Evolutionary conservation across 192 early-diverging fungal species (phyloP).

Genomic region (Rhizophagus clarus): DNA sequence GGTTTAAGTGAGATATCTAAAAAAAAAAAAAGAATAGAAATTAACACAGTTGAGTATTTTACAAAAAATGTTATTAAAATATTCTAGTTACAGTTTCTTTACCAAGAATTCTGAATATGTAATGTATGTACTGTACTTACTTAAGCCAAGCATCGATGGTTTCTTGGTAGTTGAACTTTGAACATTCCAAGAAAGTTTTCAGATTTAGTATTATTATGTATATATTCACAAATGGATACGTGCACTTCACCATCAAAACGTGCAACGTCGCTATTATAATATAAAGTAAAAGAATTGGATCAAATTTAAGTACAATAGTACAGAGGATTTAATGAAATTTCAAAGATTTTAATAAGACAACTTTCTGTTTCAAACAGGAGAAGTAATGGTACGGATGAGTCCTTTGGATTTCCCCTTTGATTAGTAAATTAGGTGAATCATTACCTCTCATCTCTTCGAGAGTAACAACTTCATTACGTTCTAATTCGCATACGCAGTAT

Average conservation of each 20-base stretch:
- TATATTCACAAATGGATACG: conserved; percentile 26
- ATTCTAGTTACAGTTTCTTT: conserved; percentile 38
- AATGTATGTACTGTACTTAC: conserved; percentile 19
- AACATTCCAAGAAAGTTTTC: conserved; percentile 49
- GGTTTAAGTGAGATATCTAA: conserved; percentile 49
- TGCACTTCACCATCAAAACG: conserved; percentile 26
- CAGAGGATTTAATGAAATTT: too few relatives aligned
- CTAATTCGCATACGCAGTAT: conserved; percentile 29
- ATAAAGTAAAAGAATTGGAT: background rate
- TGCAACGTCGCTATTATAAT: conserved; percentile 20
- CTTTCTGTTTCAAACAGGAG: conserved; percentile 29
- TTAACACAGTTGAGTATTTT: background rate
- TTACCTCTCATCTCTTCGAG: conserved; percentile 15
- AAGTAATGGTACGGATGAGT: conserved; percentile 9
- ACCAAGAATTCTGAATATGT: background rate
- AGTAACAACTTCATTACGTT: conserved; percentile 27
- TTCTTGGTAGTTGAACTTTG: conserved; percentile 44
- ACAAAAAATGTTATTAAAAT: background rate
- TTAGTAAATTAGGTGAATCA: background rate
- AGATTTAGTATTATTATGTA: conserved; percentile 30
- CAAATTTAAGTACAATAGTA: too few relatives aligned
- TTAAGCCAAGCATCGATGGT: conserved; percentile 50
- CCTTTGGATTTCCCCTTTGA: background rate
- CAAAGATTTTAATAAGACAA: background rate
- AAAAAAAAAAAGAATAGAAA: background rate